Conservation (phyloP, 768 basidiomycete genomes). For the Kwoniella bestiolae region DNA sequence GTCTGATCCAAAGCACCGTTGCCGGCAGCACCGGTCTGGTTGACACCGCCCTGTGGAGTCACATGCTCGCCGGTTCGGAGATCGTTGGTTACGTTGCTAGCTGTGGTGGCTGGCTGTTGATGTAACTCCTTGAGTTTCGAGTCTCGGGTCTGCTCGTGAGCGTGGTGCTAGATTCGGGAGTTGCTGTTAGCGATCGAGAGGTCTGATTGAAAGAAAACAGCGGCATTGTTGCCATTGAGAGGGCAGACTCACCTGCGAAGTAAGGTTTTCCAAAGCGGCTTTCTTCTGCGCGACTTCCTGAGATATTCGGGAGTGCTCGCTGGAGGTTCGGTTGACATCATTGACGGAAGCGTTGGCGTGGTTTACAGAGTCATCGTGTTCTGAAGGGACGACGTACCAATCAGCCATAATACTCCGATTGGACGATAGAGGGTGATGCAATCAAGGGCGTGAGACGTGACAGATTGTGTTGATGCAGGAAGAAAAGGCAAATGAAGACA, state of each 20-base stretch:
- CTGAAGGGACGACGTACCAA: not conserved
- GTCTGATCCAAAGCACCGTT: conserved; percentile 14
- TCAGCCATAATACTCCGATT: not conserved
- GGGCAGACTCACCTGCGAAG: conserved; percentile 11
- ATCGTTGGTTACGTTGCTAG: conserved; percentile 20
- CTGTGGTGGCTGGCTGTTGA: conserved; percentile 12
- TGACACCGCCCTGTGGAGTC: conserved; percentile 8
- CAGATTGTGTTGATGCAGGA: too few species aligned
- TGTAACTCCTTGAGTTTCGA: conserved; percentile 21
- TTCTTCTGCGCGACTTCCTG: conserved; percentile 43
- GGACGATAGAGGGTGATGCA: not conserved
- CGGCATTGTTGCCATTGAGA: not conserved
- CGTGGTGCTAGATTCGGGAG: conserved; percentile 12
- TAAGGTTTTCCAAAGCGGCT: conserved; percentile 30
- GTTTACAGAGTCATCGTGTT: conserved; percentile 23
- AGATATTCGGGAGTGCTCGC: conserved; percentile 37
- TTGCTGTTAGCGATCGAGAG: too few species aligned
- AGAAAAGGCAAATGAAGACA: too few species aligned
- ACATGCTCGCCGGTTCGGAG: conserved; percentile 20
- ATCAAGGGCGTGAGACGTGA: too few species aligned
- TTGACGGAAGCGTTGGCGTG: conserved; percentile 25
- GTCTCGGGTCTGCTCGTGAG: conserved; percentile 19
- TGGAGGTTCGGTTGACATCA: conserved; percentile 13
- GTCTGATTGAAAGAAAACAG: too few species aligned
- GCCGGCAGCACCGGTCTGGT: conserved; percentile 12